phyloP scores from a whole-genome alignment of 441 rosid species.

The Croton laevigatus region DNA sequence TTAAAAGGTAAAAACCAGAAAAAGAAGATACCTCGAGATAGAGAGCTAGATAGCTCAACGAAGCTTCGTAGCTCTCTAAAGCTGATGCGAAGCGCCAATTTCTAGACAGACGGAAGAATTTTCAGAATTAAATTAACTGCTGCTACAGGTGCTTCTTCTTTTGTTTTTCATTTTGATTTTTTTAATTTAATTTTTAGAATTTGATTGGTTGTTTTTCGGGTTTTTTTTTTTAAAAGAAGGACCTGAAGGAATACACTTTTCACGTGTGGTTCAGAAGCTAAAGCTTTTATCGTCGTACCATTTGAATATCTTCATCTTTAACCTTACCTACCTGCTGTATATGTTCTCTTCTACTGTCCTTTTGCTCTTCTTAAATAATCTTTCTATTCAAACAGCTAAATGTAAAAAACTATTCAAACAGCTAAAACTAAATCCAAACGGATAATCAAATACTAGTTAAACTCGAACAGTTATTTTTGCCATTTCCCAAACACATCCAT shows the following conservation, averaged over 20 bases:
- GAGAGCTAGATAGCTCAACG: conserved; percentile 8
- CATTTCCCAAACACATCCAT: too few species aligned
- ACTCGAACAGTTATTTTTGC: too few species aligned
- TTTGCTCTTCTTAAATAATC: neutral
- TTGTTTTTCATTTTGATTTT: neutral
- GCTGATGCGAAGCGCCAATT: conserved; percentile 12
- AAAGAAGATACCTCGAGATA: conserved; percentile 4
- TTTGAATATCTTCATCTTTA: neutral
- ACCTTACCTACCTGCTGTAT: neutral
- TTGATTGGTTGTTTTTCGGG: conserved; percentile 1
- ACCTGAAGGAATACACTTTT: neutral
- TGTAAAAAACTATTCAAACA: too few species aligned
- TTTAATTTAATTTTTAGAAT: neutral
- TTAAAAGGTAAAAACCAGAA: too few species aligned
- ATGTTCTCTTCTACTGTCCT: neutral
- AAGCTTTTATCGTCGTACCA: neutral
- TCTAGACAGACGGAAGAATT: neutral
- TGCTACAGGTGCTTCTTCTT: neutral
- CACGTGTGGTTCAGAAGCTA: neutral
- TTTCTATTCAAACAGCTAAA: too few species aligned
- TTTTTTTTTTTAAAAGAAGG: neutral
- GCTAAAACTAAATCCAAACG: too few species aligned
- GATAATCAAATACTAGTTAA: too few species aligned
- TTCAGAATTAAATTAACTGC: neutral
- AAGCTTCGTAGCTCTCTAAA: conserved; percentile 8